Conservation (phyloP, 371 early-diverging fungal species). For the Rhizomucor miehei region DNA sequence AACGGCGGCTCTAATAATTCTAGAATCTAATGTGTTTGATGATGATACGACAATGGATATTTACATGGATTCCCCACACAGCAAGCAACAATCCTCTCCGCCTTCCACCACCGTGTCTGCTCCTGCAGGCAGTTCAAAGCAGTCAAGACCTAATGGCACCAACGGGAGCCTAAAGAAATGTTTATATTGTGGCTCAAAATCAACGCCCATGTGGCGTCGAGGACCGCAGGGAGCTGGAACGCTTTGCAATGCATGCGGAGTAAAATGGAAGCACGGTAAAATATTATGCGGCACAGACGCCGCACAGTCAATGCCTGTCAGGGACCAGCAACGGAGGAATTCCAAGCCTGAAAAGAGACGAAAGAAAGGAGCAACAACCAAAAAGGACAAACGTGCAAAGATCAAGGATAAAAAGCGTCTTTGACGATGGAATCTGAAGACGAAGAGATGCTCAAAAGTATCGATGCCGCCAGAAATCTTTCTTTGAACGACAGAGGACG, state of each 20-base stretch:
- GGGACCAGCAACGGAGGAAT: constrained; percentile 15
- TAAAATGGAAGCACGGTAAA: constrained; percentile 80
- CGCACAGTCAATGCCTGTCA: constrained; percentile 12
- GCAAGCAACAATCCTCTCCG: background rate
- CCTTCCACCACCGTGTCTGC: background rate
- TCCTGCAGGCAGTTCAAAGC: background rate
- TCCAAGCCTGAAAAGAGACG: constrained; percentile 12
- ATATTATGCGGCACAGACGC: constrained; percentile 33
- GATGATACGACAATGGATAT: background rate
- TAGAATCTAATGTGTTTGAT: background rate
- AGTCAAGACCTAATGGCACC: too few relatives aligned
- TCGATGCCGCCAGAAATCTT: too few relatives aligned
- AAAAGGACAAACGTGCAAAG: constrained; percentile 6
- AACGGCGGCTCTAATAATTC: background rate
- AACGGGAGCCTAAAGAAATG: constrained; percentile 39
- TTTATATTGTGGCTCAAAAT: constrained; percentile 70
- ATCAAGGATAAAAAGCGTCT: background rate
- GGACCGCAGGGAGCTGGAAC: constrained; percentile 78
- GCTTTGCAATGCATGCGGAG: constrained; percentile 88
- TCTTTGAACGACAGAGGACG: too few relatives aligned
- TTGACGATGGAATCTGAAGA: too few relatives aligned
- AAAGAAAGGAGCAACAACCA: constrained; percentile 2
- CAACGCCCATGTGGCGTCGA: constrained; percentile 88
- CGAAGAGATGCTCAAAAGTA: too few relatives aligned
- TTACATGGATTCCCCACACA: too few relatives aligned